Percentiles rank a stretch among this genome's conserved stretches.
These are phyloP conservation scores for Apiotrichum gracile DNA, from an alignment of 1,284 basidiomycete genomes.

Conservation along the genomic window DNA sequence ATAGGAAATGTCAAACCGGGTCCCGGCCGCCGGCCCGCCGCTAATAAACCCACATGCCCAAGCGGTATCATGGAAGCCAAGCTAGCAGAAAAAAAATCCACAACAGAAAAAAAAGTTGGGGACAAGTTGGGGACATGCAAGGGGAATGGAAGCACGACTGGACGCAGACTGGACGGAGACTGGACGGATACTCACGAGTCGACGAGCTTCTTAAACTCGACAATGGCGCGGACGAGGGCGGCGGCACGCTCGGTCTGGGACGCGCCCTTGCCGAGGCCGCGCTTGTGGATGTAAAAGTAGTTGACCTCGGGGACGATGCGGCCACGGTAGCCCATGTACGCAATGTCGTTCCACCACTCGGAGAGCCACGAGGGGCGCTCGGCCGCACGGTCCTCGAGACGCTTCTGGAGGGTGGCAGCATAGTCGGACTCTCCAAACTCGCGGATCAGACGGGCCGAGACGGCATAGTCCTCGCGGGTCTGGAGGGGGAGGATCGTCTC, in stretches of 20 bases:
- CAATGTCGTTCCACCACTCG: conserved; percentile 97
- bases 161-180: not conserved
- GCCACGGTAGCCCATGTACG: conserved; percentile 57
- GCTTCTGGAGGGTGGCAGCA: conserved; percentile 68
- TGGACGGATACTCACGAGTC: conserved; percentile 58
- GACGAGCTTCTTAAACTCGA: conserved; percentile 73
- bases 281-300: conserved; percentile 89
- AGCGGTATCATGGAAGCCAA: too few relatives aligned
- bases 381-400: conserved; percentile 67
- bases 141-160: not conserved
- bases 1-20: too few relatives aligned
- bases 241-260: conserved; percentile 67
- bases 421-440: conserved; percentile 67
- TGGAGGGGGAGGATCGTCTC: conserved; percentile 73
- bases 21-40: too few relatives aligned
- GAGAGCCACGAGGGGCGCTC: conserved; percentile 73
- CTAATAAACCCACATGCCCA: too few relatives aligned
- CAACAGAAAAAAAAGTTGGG: not conserved
- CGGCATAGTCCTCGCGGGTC: conserved; percentile 57
- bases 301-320: conserved; percentile 89
- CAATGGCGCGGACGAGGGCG: conserved; percentile 69
- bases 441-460: conserved; percentile 59
- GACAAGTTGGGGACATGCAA: too few relatives aligned
- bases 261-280: conserved; percentile 56
- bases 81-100: too few relatives aligned